A percentile compares a stretch with the other conserved stretches of the same genome.
These are phyloP conservation scores for Coemansia nantahalensis DNA, from an alignment of 192 early-diverging fungal genomes.

Conservation along the genomic window DNA sequence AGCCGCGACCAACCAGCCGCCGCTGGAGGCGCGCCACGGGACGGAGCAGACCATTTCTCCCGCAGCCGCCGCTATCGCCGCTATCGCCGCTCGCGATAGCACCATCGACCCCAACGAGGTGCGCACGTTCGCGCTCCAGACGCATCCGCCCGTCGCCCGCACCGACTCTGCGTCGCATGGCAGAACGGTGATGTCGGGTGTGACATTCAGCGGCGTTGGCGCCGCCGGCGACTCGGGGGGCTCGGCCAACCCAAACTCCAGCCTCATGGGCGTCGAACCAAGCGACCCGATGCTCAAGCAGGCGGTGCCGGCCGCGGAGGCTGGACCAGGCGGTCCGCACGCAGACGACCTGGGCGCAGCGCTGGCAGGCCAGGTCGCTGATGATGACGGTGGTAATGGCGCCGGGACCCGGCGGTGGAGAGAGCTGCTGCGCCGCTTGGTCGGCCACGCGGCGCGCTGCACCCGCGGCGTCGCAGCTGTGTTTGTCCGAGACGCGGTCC, in stretches of 20 bases:
- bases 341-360: too few relatives aligned
- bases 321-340: too few relatives aligned
- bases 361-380: too few relatives aligned
- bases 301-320: too few relatives aligned
- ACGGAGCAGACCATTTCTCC: background rate
- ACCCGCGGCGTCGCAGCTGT: too few relatives aligned
- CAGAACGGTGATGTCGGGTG: background rate
- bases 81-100: background rate
- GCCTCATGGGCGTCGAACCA: too few relatives aligned
- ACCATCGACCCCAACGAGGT: constrained; percentile 12
- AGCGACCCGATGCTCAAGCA: too few relatives aligned
- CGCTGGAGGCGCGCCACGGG: background rate
- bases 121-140: constrained; percentile 3
- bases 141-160: background rate
- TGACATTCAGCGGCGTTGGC: background rate
- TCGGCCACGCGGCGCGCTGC: too few relatives aligned
- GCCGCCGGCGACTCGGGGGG: background rate
- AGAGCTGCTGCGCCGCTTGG: too few relatives aligned
- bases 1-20: background rate
- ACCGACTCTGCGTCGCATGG: background rate
- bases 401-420: too few relatives aligned
- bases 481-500: too few relatives aligned
- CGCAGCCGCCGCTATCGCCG: background rate
- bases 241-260: background rate
- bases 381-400: too few relatives aligned